Percentiles rank a stretch among this genome's conserved stretches.
Evolutionary conservation across 495 filamentous ascomycete genomes (phyloP).

Genomic region (Thozetella sp.): DNA sequence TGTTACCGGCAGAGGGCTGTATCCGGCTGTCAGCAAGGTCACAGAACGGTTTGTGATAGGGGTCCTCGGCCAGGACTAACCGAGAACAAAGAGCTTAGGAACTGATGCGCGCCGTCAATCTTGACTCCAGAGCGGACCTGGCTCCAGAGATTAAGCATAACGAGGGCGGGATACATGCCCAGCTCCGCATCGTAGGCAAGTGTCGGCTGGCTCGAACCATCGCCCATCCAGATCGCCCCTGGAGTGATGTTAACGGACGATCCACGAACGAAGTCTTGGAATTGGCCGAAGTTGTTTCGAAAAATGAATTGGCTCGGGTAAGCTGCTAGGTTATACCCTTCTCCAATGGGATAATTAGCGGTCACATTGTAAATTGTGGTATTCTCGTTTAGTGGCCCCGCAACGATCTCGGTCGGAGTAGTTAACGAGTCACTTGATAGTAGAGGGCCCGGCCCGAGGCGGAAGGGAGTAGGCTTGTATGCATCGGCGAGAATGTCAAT

Average conservation of each 20-base stretch:
- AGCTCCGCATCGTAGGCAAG: slow-evolving; percentile 61
- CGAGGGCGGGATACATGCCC: slow-evolving; percentile 55
- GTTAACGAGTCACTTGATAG: too few species aligned
- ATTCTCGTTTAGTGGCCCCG: slow-evolving; percentile 2
- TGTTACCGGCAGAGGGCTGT: neutral
- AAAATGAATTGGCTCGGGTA: slow-evolving; percentile 47
- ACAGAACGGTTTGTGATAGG: too few species aligned
- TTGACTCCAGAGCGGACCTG: slow-evolving; percentile 62
- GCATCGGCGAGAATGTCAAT: too few species aligned
- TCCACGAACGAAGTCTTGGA: slow-evolving; percentile 58
- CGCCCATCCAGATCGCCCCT: slow-evolving; percentile 71
- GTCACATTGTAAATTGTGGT: neutral
- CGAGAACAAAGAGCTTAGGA: too few species aligned
- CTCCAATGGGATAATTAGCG: slow-evolving; percentile 6
- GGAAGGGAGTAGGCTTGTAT: too few species aligned
- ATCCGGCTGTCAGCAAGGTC: too few species aligned
- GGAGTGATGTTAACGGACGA: slow-evolving; percentile 63
- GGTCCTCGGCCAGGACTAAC: too few species aligned
- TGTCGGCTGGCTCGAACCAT: slow-evolving; percentile 46
- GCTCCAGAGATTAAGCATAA: slow-evolving; percentile 63
- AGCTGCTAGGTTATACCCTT: neutral
- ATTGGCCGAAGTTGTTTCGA: slow-evolving; percentile 63
- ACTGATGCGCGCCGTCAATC: too few species aligned
- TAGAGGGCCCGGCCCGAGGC: too few species aligned
- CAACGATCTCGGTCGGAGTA: too few species aligned